A percentile compares a stretch with the other conserved stretches of the same genome.
Evolutionary conservation across 1,284 basidiomycete species (phyloP).

Genomic region (Trametes sp.): DNA sequence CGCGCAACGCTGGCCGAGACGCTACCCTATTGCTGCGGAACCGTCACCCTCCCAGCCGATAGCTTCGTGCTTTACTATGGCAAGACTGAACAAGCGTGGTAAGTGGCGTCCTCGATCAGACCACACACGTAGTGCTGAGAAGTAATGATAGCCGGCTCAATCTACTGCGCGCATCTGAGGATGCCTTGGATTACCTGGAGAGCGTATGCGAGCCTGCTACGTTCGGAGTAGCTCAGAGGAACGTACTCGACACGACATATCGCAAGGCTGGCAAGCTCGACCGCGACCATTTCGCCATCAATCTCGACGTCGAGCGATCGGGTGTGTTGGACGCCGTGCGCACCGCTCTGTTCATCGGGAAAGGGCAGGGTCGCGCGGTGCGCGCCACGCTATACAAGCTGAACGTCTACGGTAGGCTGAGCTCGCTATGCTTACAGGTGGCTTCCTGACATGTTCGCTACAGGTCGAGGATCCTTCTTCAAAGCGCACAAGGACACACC

Average conservation of each 20-base stretch:
- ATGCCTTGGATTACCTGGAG: slow-evolving; percentile 21
- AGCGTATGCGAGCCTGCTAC: slow-evolving; percentile 34
- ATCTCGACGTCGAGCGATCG: slow-evolving; percentile 26
- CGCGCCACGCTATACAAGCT: slow-evolving; percentile 39
- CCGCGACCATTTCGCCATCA: slow-evolving; percentile 28
- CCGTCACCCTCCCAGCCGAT: background rate
- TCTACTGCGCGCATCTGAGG: slow-evolving; percentile 2
- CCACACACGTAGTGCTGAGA: background rate
- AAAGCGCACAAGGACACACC: slow-evolving; percentile 53
- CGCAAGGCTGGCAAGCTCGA: slow-evolving; percentile 39
- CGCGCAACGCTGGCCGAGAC: slow-evolving; percentile 6
- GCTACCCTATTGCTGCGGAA: slow-evolving; percentile 20
- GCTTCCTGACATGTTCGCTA: background rate
- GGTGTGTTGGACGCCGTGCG: slow-evolving; percentile 28
- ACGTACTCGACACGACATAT: slow-evolving; percentile 37
- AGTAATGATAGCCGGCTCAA: slow-evolving; percentile 19
- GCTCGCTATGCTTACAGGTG: background rate
- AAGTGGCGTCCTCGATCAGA: background rate
- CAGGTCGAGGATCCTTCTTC: slow-evolving; percentile 51
- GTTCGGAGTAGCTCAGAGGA: slow-evolving; percentile 33
- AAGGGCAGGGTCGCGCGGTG: slow-evolving; percentile 21
- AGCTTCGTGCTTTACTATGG: slow-evolving; percentile 20
- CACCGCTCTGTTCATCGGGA: slow-evolving; percentile 28
- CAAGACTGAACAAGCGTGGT: slow-evolving; percentile 13
- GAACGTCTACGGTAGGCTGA: slow-evolving; percentile 40